Conservation (phyloP, 306 rosid species). For the Glycine soja region DNA sequence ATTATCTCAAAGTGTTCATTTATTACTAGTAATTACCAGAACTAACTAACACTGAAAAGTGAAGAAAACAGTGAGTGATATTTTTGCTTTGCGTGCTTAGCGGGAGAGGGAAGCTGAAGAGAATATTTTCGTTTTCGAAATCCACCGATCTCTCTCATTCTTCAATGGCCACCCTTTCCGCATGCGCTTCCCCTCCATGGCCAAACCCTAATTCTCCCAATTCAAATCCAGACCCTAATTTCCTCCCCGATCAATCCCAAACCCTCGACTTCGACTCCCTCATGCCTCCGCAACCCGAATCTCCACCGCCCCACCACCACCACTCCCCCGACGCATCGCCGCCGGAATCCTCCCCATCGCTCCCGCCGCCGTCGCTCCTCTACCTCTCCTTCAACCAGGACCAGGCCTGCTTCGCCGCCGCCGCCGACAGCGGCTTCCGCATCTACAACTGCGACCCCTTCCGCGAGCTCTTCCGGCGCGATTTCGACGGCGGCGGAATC, state of each 20-base stretch:
- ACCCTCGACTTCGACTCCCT: conserved; percentile 58
- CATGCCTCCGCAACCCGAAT: conserved; percentile 38
- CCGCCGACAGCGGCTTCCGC: conserved; percentile 80
- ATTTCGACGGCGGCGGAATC: conserved; percentile 79
- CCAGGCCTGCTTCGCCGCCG: conserved; percentile 81
- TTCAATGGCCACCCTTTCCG: conserved; percentile 50
- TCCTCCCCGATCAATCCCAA: conserved; percentile 48
- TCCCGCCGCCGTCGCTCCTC: conserved; percentile 55
- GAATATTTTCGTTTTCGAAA: conserved; percentile 22
- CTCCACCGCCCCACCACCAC: neutral
- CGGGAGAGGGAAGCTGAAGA: conserved; percentile 6
- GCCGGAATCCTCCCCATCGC: conserved; percentile 20
- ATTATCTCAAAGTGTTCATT: too few species aligned
- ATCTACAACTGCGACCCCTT: conserved; percentile 86
- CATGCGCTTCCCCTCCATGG: conserved; percentile 47
- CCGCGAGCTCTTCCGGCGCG: conserved; percentile 78
- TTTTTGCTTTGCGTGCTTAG: conserved; percentile 7
- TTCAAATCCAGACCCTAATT: conserved; percentile 50
- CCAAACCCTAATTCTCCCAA: conserved; percentile 44
- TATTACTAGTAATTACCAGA: too few species aligned
- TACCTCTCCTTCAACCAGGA: conserved; percentile 82
- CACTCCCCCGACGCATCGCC: neutral
- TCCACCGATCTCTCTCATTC: neutral
- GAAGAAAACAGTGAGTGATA: neutral
- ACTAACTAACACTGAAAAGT: neutral